Evolutionary conservation across 306 rosid genomes (phyloP).

Genomic region (Vicia sativa): DNA sequence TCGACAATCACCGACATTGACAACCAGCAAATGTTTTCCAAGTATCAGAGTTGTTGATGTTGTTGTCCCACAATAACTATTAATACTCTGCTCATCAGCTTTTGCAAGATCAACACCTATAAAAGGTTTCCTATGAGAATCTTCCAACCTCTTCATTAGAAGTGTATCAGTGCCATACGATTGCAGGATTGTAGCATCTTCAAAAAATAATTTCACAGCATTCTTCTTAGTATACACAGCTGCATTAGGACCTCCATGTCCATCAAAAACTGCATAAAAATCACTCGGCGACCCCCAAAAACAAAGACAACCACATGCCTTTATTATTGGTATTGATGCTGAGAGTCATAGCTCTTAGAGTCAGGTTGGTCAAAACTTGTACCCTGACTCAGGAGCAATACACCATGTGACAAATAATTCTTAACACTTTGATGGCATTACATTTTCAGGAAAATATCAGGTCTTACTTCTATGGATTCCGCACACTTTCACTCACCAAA

Average conservation of each 20-base stretch:
- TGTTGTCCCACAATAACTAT: constrained; percentile 74
- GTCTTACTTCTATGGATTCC: no score
- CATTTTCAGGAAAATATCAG: no score
- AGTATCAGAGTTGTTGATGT: constrained; percentile 75
- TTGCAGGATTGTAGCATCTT: constrained; percentile 64
- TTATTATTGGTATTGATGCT: no score
- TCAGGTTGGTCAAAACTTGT: no score
- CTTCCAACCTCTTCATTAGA: constrained; percentile 62
- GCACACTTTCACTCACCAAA: no score
- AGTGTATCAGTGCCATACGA: constrained; percentile 47
- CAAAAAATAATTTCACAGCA: constrained; percentile 70
- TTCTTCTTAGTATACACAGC: constrained; percentile 72
- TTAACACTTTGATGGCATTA: no score
- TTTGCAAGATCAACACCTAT: constrained; percentile 69
- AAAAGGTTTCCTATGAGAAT: constrained; percentile 68
- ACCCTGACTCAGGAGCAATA: no score
- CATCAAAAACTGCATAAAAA: constrained; percentile 89
- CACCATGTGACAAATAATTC: no score
- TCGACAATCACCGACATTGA: constrained; percentile 92
- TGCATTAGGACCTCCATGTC: constrained; percentile 93
- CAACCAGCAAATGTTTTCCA: constrained; percentile 79
- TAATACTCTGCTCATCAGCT: constrained; percentile 59
- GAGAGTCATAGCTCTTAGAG: no score
- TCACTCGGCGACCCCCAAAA: constrained; percentile 57
- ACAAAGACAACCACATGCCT: no score